Base-by-base conservation (phyloP, 2,329 filamentous ascomycete genomes). In the Alternaria panax region DNA sequence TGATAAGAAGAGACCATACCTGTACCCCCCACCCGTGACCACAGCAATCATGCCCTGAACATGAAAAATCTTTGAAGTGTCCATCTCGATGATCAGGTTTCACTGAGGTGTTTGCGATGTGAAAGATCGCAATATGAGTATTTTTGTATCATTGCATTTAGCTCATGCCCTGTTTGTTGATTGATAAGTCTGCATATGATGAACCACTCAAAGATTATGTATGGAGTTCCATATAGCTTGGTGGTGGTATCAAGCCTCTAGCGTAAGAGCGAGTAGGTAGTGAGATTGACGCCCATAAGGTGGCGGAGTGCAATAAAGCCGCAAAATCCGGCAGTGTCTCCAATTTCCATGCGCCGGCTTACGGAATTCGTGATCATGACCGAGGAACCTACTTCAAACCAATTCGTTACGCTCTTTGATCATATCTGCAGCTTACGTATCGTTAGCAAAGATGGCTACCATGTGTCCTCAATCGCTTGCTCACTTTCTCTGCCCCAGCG, bases 401-500 rank as follows among this genome's bases (percentile, higher is more conserved):
- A 40, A 40, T 9, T n/a, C 18, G 24, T 40, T 22, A 20, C 48
- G 48, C 48, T 18, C 34, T 24, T 51, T 51, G 34, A 51, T 51
- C 24, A 51, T 16, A 20, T 51, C 48, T 8, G 34, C 48, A 14
- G 48, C 48, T 34, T 51, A 20, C 2, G 5, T 9, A 18, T 28
- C n/a, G 11, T 40, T 11, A 51, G 48, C 16, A 40, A 16, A 40
- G 6, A 51, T 40, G 5, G 22, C 8, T 7, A 11, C 14, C 5
- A 12, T 5, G 7, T 34, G 11, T 3, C 3, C 28, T 48, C 20
- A 2, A 34, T 48, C 45, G 20, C 20, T 34, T 7, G 8, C 61
- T 43, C n/a, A 64, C 67, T 59, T 68, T 70, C 54, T 70, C 67
- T 40, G 64, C 67, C 9, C 42, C 58, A 8, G 59, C 67, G 57